Base-by-base conservation (phyloP, 331 rosid species). In the Malus hybrid region DNA sequence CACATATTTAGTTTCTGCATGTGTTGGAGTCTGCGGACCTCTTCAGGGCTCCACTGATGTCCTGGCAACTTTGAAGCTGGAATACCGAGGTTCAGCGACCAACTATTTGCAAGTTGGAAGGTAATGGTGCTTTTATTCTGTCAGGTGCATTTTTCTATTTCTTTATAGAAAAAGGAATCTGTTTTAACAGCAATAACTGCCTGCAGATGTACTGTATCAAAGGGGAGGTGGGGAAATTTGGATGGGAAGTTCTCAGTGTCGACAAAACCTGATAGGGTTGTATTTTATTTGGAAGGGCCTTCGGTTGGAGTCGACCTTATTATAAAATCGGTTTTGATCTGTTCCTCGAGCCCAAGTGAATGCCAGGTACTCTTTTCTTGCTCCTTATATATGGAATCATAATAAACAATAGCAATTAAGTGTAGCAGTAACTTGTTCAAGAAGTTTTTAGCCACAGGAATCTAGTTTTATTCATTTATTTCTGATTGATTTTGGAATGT, bases 231-330 rank as follows among this genome's bases (percentile, higher is more conserved):
- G 97, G 89, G 76, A 75, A 89, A 81, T 77, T 69, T 95, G 79
- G 97, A 92, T 80, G 99, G 97, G 65, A 82, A 84, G 20, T 92
- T 95, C 79, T 85, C 91, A 18, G 77, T 92, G 78, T 79, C 93
- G 34, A 79, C 88, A 39, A 52, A 77, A 70, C 96, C 99, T 7
- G 82, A 87, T 16, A 84, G 84, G 56, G 86, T 75, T 74, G 71
- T 86, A 61, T 89, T 95, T 75, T 95, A 90, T 87, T 75, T 95
- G 78, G 99, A 95, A 89, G 99, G 97, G 74, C 97, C 99, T 78
- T 83, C 96, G 79, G 83, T 93, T 72, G 96, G 93, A 82, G 66
- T 89, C 75, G 92, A 95, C 73, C 64, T 95, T 63, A 92, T 90
- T 69, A 83, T 95, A 56, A 80, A 69, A 80, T 86, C 96, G 13